Conservation (phyloP, 129 eudicot species). For the Artemisia annua region DNA sequence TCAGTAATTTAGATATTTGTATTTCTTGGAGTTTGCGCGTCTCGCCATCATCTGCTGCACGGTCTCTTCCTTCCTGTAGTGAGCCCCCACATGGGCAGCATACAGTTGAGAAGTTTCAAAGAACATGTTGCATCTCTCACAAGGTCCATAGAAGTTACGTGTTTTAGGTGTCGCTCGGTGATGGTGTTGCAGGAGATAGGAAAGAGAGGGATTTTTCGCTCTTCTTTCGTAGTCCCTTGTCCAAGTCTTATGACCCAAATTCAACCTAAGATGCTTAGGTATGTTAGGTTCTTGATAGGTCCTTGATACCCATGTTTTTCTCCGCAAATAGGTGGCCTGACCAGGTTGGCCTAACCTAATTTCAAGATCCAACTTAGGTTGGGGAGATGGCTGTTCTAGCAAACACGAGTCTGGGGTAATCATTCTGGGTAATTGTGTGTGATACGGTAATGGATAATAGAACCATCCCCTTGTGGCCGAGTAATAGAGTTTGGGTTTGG, state of each 20-base stretch:
- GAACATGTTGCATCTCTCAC: not conserved
- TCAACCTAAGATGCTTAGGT: no score
- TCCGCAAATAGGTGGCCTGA: no score
- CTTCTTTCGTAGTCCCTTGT: no score
- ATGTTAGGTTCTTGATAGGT: no score
- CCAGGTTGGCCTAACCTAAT: constrained; percentile 5
- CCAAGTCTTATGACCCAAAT: no score
- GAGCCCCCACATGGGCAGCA: constrained; percentile 1
- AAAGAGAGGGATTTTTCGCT: no score
- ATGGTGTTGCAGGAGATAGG: no score
- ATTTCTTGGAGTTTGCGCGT: not conserved
- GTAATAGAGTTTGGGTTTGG: not conserved
- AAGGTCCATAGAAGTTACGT: not conserved
- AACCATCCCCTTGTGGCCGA: not conserved
- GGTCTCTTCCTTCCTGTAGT: not conserved
- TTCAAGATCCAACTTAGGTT: not conserved
- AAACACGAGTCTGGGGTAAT: not conserved
- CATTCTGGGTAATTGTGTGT: not conserved
- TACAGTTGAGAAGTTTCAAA: not conserved
- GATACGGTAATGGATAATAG: not conserved
- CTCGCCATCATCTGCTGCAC: not conserved
- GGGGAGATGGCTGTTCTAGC: not conserved
- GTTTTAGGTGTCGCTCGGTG: not conserved
- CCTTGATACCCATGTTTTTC: no score
- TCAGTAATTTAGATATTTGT: not conserved